Evolutionary conservation across 352 stramenopile species (phyloP).

Genomic region (Blastocystis sp.): DNA sequence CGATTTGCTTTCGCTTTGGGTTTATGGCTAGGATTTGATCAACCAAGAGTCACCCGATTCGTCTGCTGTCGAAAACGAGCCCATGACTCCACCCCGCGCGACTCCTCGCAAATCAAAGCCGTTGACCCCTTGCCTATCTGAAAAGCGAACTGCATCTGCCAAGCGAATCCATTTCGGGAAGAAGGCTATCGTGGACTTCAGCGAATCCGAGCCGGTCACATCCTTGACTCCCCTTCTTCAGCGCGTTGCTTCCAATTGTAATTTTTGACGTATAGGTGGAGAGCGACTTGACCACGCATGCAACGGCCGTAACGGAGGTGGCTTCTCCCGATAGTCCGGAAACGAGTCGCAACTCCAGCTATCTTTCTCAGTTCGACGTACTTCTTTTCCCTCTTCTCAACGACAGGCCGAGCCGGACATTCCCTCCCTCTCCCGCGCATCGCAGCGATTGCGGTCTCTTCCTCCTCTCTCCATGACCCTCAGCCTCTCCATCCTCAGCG

Average conservation of each 20-base stretch:
- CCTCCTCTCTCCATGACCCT: background rate
- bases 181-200: conserved; percentile 23
- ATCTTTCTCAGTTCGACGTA: conserved; percentile 45
- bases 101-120: conserved; percentile 19
- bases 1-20: background rate
- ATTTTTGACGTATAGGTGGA: background rate
- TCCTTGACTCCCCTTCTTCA: conserved; percentile 41
- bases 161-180: conserved; percentile 54
- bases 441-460: background rate
- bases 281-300: conserved; percentile 11
- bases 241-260: background rate
- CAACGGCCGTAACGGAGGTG: conserved; percentile 23
- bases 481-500: background rate
- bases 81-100: background rate
- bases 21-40: conserved; percentile 24
- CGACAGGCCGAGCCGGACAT: background rate
- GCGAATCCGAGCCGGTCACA: background rate
- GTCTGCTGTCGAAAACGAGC: background rate
- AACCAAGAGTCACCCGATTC: background rate
- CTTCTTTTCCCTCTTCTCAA: too few relatives aligned
- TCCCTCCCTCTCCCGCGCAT: background rate
- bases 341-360: conserved; percentile 45
- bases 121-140: conserved; percentile 16
- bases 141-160: conserved; percentile 7
- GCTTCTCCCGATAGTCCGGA: conserved; percentile 27